Evolutionary conservation across 2,329 filamentous ascomycete genomes (phyloP).

Genomic region (Neofusicoccum kwambonambiense): DNA sequence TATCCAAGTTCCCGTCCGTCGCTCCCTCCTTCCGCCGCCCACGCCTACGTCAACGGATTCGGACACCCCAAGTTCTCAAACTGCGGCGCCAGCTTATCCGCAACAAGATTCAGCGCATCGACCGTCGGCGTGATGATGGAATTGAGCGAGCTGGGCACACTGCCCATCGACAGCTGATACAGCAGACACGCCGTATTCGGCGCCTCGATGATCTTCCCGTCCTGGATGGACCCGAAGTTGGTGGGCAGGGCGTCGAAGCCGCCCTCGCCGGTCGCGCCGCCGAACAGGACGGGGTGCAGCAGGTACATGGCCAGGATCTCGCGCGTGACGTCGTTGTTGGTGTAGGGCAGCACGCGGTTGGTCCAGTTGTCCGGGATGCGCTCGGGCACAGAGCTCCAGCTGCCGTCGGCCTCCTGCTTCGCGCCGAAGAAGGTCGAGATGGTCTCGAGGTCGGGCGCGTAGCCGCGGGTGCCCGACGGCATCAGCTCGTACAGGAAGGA

Average conservation of each 20-base stretch:
- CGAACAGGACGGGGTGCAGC: slow-evolving; percentile 45
- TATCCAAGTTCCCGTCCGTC: neutral
- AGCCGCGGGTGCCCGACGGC: slow-evolving; percentile 32
- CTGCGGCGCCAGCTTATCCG: neutral
- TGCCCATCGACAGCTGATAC: slow-evolving; percentile 9
- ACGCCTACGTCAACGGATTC: neutral
- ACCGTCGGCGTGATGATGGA: slow-evolving; percentile 4
- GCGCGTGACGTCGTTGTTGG: slow-evolving; percentile 20
- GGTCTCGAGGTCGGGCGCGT: slow-evolving; percentile 34
- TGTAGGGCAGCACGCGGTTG: slow-evolving; percentile 34
- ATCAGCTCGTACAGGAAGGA: slow-evolving; percentile 47
- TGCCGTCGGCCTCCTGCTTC: slow-evolving; percentile 37
- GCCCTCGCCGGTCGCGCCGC: slow-evolving; percentile 27
- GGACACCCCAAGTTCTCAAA: slow-evolving; percentile 4
- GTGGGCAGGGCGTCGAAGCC: neutral
- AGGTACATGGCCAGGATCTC: slow-evolving; percentile 45
- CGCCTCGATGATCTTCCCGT: neutral
- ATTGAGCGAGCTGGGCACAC: slow-evolving; percentile 4
- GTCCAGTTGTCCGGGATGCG: slow-evolving; percentile 45
- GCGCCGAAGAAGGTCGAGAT: slow-evolving; percentile 45
- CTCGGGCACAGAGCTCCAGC: slow-evolving; percentile 38
- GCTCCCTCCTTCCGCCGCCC: too few species aligned
- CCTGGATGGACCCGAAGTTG: neutral
- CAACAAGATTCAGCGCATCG: neutral
- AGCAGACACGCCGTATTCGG: neutral